Evolutionary conservation across 768 basidiomycete species (phyloP), one percentile per base, ranked within the genome.

Genomic region (Pholiota conissans): DNA sequence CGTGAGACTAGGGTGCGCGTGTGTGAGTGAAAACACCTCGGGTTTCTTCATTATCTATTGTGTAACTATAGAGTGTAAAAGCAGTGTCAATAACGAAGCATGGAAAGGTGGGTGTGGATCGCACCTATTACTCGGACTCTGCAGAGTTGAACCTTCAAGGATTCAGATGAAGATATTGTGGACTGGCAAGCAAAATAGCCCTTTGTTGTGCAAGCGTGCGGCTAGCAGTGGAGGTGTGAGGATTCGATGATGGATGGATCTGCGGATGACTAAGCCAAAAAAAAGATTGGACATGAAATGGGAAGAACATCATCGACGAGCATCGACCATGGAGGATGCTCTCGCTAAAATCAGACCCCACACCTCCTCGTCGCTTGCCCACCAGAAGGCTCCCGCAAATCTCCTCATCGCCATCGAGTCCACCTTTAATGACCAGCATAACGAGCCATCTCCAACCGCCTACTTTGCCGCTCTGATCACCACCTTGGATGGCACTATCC

Each of bases 391-490:
- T 56, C 93, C 95, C 4, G 96, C 95, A 26, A 85, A 83, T 46
- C 84, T 98, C 22, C 81, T 98, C 42, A 73, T 80, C 56, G 95
- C 94, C 2, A 78, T 98, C 63, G 96, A 98, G 73, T 81, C 85
- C 14, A 92, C 87, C 37, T 83, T 88, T 63, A 74, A 79, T 63
- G 90, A 92, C 65, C 87, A 89, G 65, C 76, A 76, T 59, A 79
- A 87, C 7, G 86, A 89, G 52, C 73, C 76, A 37, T 81, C 89
- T 7, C 81, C 95, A 6, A 94, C 93, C 1, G 96, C 97, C 28
- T 98, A 98, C 76, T 97, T 95, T 73, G 92, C 94, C n/a, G 89
- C 91, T 3, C 79, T 96, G 57, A 76, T 93, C 49, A 93, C 93
- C 11, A 90, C 91, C 7, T 80, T 96, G 28, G 90, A 93, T 65